phyloP scores from a whole-genome alignment of 2,329 filamentous ascomycete species.

The Hymenoscyphus repandus region DNA sequence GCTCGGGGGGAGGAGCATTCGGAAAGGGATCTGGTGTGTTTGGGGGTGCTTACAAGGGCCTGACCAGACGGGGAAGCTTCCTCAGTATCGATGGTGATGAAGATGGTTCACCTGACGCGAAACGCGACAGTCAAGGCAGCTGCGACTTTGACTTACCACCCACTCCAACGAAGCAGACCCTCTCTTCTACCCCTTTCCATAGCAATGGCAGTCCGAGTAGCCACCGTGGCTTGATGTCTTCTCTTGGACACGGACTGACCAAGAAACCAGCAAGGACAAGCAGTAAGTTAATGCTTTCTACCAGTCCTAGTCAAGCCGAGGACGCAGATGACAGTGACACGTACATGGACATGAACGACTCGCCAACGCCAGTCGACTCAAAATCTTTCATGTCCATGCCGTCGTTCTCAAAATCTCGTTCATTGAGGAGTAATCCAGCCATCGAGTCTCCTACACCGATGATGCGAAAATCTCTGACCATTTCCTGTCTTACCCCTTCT shows the following conservation, averaged over 20 bases:
- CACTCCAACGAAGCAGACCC: conserved; percentile 77
- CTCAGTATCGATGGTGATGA: conserved; percentile 72
- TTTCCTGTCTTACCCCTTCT: conserved; percentile 29
- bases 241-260: conserved; percentile 22
- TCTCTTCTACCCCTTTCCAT: conserved; percentile 29
- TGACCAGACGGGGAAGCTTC: conserved; percentile 59
- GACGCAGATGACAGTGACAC: conserved; percentile 27
- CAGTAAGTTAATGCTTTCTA: conserved; percentile 33
- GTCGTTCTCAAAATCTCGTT: conserved; percentile 36
- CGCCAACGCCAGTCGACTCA: conserved; percentile 31
- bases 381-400: conserved; percentile 33
- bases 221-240: conserved; percentile 23
- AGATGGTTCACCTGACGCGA: conserved; percentile 45
- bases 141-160: conserved; percentile 76
- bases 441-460: conserved; percentile 24
- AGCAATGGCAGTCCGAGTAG: conserved; percentile 28
- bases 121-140: conserved; percentile 50
- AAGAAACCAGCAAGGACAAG: conserved; percentile 29
- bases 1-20: conserved; percentile 40
- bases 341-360: conserved; percentile 28
- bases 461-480: conserved; percentile 25
- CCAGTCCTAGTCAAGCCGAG: conserved; percentile 21
- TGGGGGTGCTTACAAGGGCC: conserved; percentile 44
- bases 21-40: conserved; percentile 56
- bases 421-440: conserved; percentile 28